These are phyloP conservation scores for Fusarium sp. DNA, from an alignment of 2,329 filamentous ascomycete species.

Conservation along the genomic window DNA sequence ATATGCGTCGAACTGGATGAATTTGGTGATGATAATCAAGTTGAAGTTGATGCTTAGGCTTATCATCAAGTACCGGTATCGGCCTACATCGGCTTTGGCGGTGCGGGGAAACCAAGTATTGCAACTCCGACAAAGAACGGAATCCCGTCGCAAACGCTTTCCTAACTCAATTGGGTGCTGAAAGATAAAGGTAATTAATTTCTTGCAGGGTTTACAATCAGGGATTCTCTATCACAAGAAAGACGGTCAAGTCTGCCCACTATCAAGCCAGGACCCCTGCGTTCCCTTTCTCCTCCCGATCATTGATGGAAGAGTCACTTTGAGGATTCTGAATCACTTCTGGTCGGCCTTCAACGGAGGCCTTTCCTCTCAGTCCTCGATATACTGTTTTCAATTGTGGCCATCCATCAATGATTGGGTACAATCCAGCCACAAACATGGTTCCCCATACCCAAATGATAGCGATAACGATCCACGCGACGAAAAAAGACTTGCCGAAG, in stretches of 20 bases:
- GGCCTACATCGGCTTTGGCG: no score
- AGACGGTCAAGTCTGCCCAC: no score
- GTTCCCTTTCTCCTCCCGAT: not conserved
- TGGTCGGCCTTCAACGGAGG: not conserved
- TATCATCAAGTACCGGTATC: no score
- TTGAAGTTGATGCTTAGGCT: no score
- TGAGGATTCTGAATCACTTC: not conserved
- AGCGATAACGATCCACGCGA: conserved; percentile 63
- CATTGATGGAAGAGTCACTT: conserved; percentile 7
- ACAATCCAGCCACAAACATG: conserved; percentile 63
- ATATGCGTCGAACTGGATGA: no score
- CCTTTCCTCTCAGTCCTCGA: not conserved
- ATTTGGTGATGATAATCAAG: no score
- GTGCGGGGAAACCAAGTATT: no score
- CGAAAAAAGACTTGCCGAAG: conserved; percentile 63
- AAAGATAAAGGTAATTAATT: no score
- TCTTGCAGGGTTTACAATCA: no score
- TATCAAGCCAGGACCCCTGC: not conserved
- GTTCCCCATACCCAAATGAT: conserved; percentile 68
- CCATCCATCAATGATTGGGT: conserved; percentile 63
- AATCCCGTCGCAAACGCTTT: not conserved
- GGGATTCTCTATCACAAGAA: no score
- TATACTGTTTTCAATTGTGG: conserved; percentile 36
- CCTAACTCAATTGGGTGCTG: not conserved
- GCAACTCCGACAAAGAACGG: no score